Conservation (phyloP, 2,329 filamentous ascomycete species). For the Dryadomyces sulphureus region DNA sequence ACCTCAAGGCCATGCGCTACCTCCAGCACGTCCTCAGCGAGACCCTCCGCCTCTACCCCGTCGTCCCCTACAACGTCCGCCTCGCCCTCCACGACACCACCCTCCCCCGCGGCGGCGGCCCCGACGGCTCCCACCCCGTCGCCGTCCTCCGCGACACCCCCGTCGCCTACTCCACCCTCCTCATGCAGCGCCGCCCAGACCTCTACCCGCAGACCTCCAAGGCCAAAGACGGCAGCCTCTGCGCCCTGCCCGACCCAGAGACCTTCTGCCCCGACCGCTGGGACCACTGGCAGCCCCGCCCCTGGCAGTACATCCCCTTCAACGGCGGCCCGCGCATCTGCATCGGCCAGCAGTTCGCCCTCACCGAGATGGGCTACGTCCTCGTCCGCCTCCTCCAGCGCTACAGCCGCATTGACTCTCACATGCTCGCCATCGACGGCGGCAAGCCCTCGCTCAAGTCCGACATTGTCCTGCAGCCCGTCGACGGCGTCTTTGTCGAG, state of each 20-base stretch:
- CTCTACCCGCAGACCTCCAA: slow-evolving; percentile 39
- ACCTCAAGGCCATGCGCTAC: slow-evolving; percentile 82
- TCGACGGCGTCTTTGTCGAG: slow-evolving; percentile 40
- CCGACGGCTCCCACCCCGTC: slow-evolving; percentile 45
- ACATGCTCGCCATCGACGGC: slow-evolving; percentile 39
- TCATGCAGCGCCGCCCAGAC: slow-evolving; percentile 57
- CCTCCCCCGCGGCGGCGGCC: slow-evolving; percentile 56
- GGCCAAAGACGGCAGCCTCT: slow-evolving; percentile 1
- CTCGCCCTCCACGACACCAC: slow-evolving; percentile 58
- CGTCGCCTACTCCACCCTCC: slow-evolving; percentile 51
- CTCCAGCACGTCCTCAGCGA: slow-evolving; percentile 61
- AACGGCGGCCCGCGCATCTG: slow-evolving; percentile 62
- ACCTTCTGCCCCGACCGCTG: slow-evolving; percentile 55
- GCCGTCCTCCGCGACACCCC: slow-evolving; percentile 50
- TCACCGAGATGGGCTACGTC: slow-evolving; percentile 63
- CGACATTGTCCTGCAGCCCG: slow-evolving; percentile 46
- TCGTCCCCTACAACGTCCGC: slow-evolving; percentile 68
- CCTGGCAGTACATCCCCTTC: slow-evolving; percentile 62
- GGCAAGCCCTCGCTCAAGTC: slow-evolving; percentile 38
- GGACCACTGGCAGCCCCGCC: slow-evolving; percentile 45
- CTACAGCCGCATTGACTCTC: slow-evolving; percentile 47
- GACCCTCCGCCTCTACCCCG: slow-evolving; percentile 61
- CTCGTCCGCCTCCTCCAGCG: slow-evolving; percentile 58
- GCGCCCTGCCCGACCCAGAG: slow-evolving; percentile 26
- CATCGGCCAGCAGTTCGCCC: slow-evolving; percentile 67